Evolutionary conservation across 768 basidiomycete genomes (phyloP), one percentile per base, ranked within the genome.

Genomic region (Psilocybe subaeruginosa): DNA sequence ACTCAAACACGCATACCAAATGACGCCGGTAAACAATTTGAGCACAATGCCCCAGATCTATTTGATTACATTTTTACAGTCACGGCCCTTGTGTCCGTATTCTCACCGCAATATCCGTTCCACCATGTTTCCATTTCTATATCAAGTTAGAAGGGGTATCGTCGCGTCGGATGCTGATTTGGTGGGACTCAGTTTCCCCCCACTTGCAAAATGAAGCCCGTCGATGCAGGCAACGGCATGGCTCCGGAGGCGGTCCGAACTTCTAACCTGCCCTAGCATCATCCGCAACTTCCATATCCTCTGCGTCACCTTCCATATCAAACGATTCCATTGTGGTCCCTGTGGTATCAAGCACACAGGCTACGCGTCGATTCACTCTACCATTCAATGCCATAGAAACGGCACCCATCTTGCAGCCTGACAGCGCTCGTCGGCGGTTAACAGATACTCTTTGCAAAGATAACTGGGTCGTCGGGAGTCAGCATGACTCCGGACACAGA

Each of bases 341-440:
- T 56, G 79, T 78, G 60, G 73, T 76, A 72, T 90, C 90, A 70
- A 93, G 72, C 58, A 92, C 82, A 72, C 92, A 91, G 5, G 85
- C 90, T 54, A 93, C 87, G 68, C 90, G 79, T 69, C 92, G 86
- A 58, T 90, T 90, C 8, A 74, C 77, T 71, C 88, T 79, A 64
- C 92, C 92, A 71, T 94, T 94, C 71, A 92, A 80, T 55, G 89
- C 85, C 67, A 93, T 74, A 55, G 80, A 82, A 59, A 86, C 83
- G 29, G 73, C 74, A 61, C 85, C 87, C 66, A 72, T 68, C 68
- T 73, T 79, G 74, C 84, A 84, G 46, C 81, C 80, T 65, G 72
- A 74, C 72, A 92, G 72, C 72, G 76, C 77, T 65, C 87, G 85
- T 66, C 80, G 78, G 73, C 83, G 82, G 59, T 76, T 81, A 72